Conservation (phyloP, 805 yeast species). For the Scheffersomyces lignosus region DNA sequence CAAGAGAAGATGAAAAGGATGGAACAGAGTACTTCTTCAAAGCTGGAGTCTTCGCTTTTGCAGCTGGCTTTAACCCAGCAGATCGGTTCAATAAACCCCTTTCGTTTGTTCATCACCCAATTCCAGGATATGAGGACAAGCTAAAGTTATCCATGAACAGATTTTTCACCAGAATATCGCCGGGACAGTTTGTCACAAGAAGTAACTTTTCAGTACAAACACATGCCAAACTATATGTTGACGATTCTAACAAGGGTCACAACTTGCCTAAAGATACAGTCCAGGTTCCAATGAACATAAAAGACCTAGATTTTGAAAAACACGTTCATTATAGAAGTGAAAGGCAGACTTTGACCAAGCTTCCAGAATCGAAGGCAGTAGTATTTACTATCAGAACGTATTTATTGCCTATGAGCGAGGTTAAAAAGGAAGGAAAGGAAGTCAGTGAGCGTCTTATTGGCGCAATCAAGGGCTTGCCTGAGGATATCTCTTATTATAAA, state of each 20-base stretch:
- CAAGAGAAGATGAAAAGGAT: constrained; percentile 23
- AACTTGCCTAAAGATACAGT: constrained; percentile 26
- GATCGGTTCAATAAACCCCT: constrained; percentile 40
- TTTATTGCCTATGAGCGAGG: constrained; percentile 33
- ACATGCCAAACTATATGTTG: constrained; percentile 33
- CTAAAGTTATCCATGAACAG: constrained; percentile 42
- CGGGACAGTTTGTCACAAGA: constrained; percentile 41
- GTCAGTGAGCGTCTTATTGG: constrained; percentile 53
- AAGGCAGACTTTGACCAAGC: constrained; percentile 39
- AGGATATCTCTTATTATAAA: constrained; percentile 60
- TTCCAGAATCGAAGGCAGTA: constrained; percentile 39
- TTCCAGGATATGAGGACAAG: constrained; percentile 42
- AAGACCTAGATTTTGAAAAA: constrained; percentile 36
- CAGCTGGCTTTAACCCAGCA: constrained; percentile 43
- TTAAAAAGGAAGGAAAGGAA: constrained; percentile 33
- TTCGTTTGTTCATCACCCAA: constrained; percentile 39
- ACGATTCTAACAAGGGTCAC: constrained; percentile 42
- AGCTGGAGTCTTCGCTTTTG: constrained; percentile 46
- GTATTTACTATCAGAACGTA: constrained; percentile 44
- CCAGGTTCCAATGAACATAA: constrained; percentile 23
- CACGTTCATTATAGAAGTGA: constrained; percentile 45
- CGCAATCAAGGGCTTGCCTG: constrained; percentile 66
- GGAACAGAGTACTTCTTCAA: constrained; percentile 43
- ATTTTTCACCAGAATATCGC: constrained; percentile 33
- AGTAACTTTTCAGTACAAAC: constrained; percentile 44